A percentile compares a stretch with the other conserved stretches of the same genome.
Conservation (phyloP, 306 rosid species). For the Vicia sativa region DNA sequence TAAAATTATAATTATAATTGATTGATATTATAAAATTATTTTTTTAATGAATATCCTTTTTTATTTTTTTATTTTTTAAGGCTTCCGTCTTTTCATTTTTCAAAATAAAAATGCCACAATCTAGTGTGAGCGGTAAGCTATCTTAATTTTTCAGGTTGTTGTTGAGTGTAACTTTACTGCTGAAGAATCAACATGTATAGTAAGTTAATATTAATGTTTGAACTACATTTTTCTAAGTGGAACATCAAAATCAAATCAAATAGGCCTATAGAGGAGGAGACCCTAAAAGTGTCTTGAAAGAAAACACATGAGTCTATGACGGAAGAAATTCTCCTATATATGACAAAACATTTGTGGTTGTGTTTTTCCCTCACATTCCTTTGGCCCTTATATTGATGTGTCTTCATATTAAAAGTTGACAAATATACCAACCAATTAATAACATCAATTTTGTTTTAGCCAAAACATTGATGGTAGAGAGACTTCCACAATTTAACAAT, state of each 20-base stretch:
- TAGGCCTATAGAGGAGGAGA: constrained; percentile 20
- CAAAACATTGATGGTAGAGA: constrained; percentile 18
- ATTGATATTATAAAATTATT: no score
- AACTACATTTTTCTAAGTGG: constrained; percentile 18
- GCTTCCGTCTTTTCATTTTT: no score
- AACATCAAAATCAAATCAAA: constrained; percentile 50
- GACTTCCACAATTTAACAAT: constrained; percentile 6
- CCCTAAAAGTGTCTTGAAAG: constrained; percentile 33
- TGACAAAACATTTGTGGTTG: constrained; percentile 39
- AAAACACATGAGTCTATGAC: neutral
- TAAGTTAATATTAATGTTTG: constrained; percentile 20
- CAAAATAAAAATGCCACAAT: no score
- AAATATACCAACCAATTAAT: constrained; percentile 2
- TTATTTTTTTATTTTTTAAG: no score
- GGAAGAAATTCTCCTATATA: constrained; percentile 29
- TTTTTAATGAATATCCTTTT: no score
- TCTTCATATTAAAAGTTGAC: constrained; percentile 24
- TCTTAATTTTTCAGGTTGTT: neutral
- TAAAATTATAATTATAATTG: no score
- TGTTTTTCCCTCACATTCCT: constrained; percentile 17
- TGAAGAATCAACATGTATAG: constrained; percentile 11
- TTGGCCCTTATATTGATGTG: neutral
- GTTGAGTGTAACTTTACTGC: neutral
- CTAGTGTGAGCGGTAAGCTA: neutral
- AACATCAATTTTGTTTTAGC: neutral